phyloP scores from a whole-genome alignment of 805 yeast species.

The Candida pini region DNA sequence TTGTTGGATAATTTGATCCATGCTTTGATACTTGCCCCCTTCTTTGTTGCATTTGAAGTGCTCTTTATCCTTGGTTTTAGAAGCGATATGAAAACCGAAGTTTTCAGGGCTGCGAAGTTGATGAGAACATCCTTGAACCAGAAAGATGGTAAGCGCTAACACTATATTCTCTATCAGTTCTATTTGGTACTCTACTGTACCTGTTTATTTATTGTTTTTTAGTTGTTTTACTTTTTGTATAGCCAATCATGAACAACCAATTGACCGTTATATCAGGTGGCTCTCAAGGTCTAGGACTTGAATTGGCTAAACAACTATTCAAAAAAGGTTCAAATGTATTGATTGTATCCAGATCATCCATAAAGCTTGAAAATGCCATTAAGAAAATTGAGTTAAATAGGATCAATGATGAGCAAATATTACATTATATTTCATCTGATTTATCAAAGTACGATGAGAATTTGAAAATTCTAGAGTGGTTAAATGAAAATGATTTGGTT shows the following conservation, averaged over 20 bases:
- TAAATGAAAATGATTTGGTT: conserved; percentile 12
- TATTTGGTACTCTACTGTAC: neutral
- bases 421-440: conserved; percentile 56
- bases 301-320: conserved; percentile 50
- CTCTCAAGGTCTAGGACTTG: conserved; percentile 89
- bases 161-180: neutral
- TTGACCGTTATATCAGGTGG: conserved; percentile 84
- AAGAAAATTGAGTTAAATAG: conserved; percentile 32
- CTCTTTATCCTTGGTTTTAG: conserved; percentile 64
- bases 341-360: conserved; percentile 70
- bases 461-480: conserved; percentile 34
- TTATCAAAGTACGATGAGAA: conserved; percentile 51
- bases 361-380: conserved; percentile 49
- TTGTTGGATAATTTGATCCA: conserved; percentile 75
- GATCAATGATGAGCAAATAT: conserved; percentile 26
- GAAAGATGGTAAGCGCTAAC: neutral
- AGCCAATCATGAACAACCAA: conserved; percentile 27
- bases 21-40: conserved; percentile 88
- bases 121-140: conserved; percentile 15
- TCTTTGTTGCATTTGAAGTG: conserved; percentile 75
- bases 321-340: conserved; percentile 57
- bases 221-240: neutral
- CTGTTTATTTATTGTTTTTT: neutral
- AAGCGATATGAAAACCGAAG: conserved; percentile 41
- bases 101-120: conserved; percentile 42